Percentiles rank a stretch among this genome's conserved stretches.
These are phyloP conservation scores for Pelargonium myrrhifolium DNA, from an alignment of 441 rosid genomes.

Conservation along the genomic window DNA sequence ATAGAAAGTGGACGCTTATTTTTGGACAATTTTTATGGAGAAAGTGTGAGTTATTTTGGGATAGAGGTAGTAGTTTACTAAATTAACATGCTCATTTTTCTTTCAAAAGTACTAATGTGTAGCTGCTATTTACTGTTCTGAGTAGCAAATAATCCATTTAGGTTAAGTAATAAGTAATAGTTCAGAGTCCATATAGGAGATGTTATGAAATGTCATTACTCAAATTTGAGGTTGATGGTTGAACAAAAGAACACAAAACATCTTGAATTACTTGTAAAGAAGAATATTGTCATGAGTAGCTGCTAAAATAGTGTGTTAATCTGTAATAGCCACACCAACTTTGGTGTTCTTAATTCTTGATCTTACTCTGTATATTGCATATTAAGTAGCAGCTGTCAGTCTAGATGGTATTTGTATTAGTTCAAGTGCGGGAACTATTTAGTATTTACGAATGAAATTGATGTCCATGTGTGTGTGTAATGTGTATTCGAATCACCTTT, in stretches of 20 bases:
- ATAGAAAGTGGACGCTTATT: too few relatives aligned
- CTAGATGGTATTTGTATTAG: too few relatives aligned
- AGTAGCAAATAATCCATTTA: too few relatives aligned
- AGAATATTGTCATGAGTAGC: neutral
- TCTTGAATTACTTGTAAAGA: neutral
- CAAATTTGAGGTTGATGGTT: neutral
- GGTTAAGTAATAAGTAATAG: neutral
- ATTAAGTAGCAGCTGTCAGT: neutral
- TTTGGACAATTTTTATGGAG: too few relatives aligned
- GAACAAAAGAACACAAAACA: neutral
- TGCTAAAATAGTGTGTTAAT: neutral
- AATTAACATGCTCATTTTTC: too few relatives aligned
- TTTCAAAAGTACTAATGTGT: too few relatives aligned
- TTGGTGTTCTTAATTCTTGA: neutral
- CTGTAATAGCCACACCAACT: neutral
- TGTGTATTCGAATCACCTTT: neutral
- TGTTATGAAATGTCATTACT: neutral
- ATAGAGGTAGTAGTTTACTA: too few relatives aligned
- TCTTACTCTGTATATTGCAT: neutral
- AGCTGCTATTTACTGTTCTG: too few relatives aligned
- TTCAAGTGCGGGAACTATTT: neutral
- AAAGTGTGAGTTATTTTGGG: too few relatives aligned
- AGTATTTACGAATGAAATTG: neutral
- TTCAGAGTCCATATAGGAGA: neutral
- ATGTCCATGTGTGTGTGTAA: neutral